Evolutionary conservation across 352 stramenopile species (phyloP), one percentile per base, ranked within the genome.

Genomic region (Globisporangium perplexum): DNA sequence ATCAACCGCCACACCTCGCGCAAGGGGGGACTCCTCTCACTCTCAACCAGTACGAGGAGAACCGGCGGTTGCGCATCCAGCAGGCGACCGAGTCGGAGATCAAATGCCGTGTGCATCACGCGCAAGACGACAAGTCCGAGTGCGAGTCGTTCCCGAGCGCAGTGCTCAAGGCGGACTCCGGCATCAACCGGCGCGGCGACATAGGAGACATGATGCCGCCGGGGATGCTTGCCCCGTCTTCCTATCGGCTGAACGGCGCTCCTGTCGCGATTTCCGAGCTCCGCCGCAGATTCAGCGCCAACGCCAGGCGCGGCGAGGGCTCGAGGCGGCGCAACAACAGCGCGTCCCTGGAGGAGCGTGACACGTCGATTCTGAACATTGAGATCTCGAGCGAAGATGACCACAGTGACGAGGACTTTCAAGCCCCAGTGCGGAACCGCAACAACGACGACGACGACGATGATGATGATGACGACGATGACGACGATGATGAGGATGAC

Each of bases 371-470:
- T 18, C 39, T 95, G 43, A 83, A 92, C 39, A 65, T 90, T 44
- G 82, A 89, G 46, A 91, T 95, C 46, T 92, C 84, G 7, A 93
- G 84, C 60, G 84, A 95, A 28, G 84, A 94, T 39, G 86, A 96
- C 60, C 77, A 63, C 35, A 88, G 71, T 53, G 86, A 96, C 46
- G 86, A 96, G 53, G 86, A 95, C 44, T 95, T 95, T 53, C 76
- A 91, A 42, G 80, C 71, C 0, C 74, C 75, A 35, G 72, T 65
- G 20, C 57, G 65, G 0, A 66, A 20, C 12, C 53, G 31, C 48
- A 36, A 76, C 28, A 66, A 79, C 24, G 63, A 59, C 28, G 72
- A 58, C 44, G 77, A 75, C 17, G 68, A 79, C 15, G 66, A 76
- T 0, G 59, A 65, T 0, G 57, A 63, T 0, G 57, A 63, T 10